Base-by-base conservation (phyloP, 2,329 filamentous ascomycete species). In the Fusarium sp. region DNA sequence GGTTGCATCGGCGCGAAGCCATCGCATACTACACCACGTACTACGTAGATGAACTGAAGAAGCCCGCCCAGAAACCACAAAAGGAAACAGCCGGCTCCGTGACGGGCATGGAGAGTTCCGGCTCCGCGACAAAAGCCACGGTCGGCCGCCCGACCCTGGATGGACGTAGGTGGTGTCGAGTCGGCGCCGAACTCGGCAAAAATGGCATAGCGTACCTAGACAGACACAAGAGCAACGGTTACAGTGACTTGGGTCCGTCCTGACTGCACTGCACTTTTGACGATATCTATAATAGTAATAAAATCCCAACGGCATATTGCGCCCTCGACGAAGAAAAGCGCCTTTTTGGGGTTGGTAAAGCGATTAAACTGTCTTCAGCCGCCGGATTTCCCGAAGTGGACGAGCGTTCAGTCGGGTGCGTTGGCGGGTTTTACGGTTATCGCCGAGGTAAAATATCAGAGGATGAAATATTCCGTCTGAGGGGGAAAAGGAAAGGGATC, bases 11-110 rank as follows among this genome's bases (percentile, higher is more conserved):
- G 48, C 47, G 12, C 50, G 59, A 45, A 38, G 48, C 11, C 47
- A 43, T 54, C 44, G 19, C 15, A 19, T 36, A 19, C 7, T 19
- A 36, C 11, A 15, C 19, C 34, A 15, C 19, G 19, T 19, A 15
- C 19, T n/a, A 15, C 19, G 19, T 19, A 19, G 19, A 19, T 19
- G 19, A 2, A 19, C 19, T 19, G 26, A 29, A 35, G 32, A 40
- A 49, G 11, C 38, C 10, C 28, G 28, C 5, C 11, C 35, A 12
- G 22, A 53, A 48, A 24, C 52, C 39, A 19, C 40, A 48, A 40
- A 38, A 43, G 58, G 38, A 53, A 54, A 48, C 38, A 42, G 32
- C 59, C 60, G 60, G 59, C 59, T 63, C 60, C 59, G 60, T 49
- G 44, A 13, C 19, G 19, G 19, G 19, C 34, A 7, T 60, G 59